Percentiles rank a stretch among this genome's conserved stretches.
Evolutionary conservation across 2,329 filamentous ascomycete species (phyloP).

Genomic region (Colletotrichum coccodes): DNA sequence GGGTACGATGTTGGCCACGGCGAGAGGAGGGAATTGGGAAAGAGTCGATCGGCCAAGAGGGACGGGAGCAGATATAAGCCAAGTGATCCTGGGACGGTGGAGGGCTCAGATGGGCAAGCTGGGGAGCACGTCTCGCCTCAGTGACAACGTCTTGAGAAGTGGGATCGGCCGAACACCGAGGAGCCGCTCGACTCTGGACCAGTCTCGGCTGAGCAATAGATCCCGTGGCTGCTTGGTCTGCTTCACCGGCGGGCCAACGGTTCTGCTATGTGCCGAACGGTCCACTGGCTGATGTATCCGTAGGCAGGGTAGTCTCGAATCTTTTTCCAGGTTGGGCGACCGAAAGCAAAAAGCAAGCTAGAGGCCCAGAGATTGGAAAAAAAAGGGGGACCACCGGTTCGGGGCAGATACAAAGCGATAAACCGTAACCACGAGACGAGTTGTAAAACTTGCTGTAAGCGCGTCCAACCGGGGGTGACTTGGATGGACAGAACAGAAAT

Average conservation of each 20-base stretch:
- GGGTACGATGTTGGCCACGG: conserved; percentile 10
- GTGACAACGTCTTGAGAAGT: conserved; percentile 7
- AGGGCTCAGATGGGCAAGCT: conserved; percentile 1
- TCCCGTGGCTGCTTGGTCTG: conserved; percentile 23
- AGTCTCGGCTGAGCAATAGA: conserved; percentile 27
- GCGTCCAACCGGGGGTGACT: neutral
- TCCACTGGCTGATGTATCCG: neutral
- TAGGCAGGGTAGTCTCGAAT: conserved; percentile 16
- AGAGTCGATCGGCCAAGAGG: conserved; percentile 7
- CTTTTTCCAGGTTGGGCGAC: conserved; percentile 14
- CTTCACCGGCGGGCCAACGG: conserved; percentile 20
- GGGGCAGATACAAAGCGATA: neutral
- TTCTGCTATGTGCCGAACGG: conserved; percentile 20
- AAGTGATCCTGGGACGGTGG: conserved; percentile 21
- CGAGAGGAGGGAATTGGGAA: neutral
- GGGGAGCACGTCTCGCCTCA: conserved; percentile 10
- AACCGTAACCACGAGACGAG: neutral
- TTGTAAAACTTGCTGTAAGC: neutral
- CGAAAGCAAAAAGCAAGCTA: conserved; percentile 1
- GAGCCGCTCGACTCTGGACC: conserved; percentile 9
- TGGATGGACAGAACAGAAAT: neutral
- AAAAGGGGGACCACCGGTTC: neutral
- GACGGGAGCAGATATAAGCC: conserved; percentile 32
- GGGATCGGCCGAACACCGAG: conserved; percentile 27
- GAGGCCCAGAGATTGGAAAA: conserved; percentile 11